Evolutionary conservation across 2,329 filamentous ascomycete genomes (phyloP).

Genomic region (Alternaria gansuensis): DNA sequence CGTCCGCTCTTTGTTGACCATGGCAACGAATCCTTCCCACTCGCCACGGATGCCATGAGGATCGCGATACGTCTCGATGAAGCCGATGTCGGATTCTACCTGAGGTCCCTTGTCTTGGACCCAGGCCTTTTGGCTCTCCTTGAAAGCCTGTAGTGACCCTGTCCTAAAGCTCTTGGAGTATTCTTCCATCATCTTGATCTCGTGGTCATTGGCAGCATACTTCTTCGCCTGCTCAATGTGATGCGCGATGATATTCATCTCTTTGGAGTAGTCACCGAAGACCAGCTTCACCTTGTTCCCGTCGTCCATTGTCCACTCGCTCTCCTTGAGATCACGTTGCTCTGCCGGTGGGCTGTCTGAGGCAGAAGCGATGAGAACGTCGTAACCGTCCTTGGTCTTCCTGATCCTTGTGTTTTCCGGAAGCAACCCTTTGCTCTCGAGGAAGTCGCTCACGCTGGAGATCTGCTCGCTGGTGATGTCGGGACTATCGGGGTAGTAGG

Average conservation of each 20-base stretch:
- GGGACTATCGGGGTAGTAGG: conserved; percentile 61
- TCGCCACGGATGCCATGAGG: conserved; percentile 64
- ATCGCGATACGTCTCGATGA: conserved; percentile 65
- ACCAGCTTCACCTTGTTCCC: conserved; percentile 58
- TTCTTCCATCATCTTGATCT: conserved; percentile 57
- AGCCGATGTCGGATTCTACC: conserved; percentile 64
- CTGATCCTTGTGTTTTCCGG: conserved; percentile 62
- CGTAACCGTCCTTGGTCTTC: conserved; percentile 57
- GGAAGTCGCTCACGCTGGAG: conserved; percentile 56
- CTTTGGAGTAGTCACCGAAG: conserved; percentile 58
- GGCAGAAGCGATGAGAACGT: conserved; percentile 61
- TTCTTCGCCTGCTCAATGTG: conserved; percentile 59
- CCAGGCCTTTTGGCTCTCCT: conserved; percentile 62
- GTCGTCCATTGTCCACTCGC: conserved; percentile 57
- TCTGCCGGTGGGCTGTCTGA: conserved; percentile 51
- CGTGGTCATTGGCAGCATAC: conserved; percentile 57
- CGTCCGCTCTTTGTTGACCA: conserved; percentile 91
- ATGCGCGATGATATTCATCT: conserved; percentile 58
- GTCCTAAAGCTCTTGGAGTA: conserved; percentile 62
- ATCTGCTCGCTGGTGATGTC: conserved; percentile 61
- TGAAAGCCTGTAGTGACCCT: conserved; percentile 61
- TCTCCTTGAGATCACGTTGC: conserved; percentile 56
- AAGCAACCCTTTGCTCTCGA: conserved; percentile 57
- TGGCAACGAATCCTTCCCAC: conserved; percentile 63
- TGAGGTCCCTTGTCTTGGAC: conserved; percentile 62